Evolutionary conservation across 2,329 filamentous ascomycete species (phyloP).

Genomic region (Diaporthe capsici): DNA sequence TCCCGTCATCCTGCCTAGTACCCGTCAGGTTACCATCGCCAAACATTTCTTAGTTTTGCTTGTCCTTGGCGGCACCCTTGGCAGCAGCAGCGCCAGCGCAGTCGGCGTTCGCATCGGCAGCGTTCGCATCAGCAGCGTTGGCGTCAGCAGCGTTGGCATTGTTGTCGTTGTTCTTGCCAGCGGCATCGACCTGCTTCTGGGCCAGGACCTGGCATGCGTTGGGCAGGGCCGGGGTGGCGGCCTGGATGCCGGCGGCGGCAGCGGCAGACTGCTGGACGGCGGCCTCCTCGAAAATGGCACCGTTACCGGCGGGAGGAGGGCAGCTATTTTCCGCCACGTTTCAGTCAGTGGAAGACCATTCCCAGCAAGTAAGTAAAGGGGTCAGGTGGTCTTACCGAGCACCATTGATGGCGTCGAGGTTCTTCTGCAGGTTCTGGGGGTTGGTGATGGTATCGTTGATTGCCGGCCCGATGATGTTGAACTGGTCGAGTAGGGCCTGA

Average conservation of each 20-base stretch:
- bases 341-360: neutral
- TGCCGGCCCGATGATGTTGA: slow-evolving; percentile 35
- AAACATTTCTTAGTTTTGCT: neutral
- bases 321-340: neutral
- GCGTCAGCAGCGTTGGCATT: neutral
- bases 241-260: slow-evolving; percentile 13
- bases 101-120: slow-evolving; percentile 1
- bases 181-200: slow-evolving; percentile 19
- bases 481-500: slow-evolving; percentile 27
- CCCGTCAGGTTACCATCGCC: rapidly evolving
- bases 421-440: slow-evolving; percentile 36
- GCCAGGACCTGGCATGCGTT: slow-evolving; percentile 16
- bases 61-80: neutral
- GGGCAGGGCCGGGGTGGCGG: slow-evolving; percentile 16
- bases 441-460: slow-evolving; percentile 36
- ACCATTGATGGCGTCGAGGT: slow-evolving; percentile 37
- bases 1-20: neutral
- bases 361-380: neutral
- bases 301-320: slow-evolving; percentile 28
- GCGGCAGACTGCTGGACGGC: slow-evolving; percentile 37
- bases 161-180: slow-evolving; percentile 17
- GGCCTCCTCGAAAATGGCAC: slow-evolving; percentile 36
- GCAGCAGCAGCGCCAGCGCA: neutral
- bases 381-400: slow-evolving; percentile 29
- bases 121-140: neutral